A percentile compares a stretch with the other conserved stretches of the same genome.
These are phyloP conservation scores for Naganishia sp. DNA, from an alignment of 1,284 basidiomycete species.

Conservation along the genomic window DNA sequence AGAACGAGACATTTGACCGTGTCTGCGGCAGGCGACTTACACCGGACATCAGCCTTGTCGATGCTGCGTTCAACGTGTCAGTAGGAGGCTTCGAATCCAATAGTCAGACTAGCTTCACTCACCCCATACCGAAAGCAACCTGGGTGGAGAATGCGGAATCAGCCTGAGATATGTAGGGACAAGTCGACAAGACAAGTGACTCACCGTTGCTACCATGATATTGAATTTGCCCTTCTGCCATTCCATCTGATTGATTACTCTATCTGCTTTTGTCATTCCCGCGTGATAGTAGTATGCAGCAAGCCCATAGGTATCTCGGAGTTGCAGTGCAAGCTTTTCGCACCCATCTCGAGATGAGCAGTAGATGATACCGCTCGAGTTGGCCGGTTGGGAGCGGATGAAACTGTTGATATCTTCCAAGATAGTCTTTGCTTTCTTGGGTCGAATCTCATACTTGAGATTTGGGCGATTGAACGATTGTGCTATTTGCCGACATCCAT, in stretches of 20 bases:
- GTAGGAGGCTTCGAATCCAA: slow-evolving; percentile 7
- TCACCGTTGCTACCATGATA: slow-evolving; percentile 84
- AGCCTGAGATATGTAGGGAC: slow-evolving; percentile 6
- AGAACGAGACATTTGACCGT: slow-evolving; percentile 23
- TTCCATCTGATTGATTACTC: slow-evolving; percentile 64
- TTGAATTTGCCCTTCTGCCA: slow-evolving; percentile 76
- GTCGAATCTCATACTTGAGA: slow-evolving; percentile 75
- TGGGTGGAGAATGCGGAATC: slow-evolving; percentile 41
- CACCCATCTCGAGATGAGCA: slow-evolving; percentile 71
- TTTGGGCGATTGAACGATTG: slow-evolving; percentile 94
- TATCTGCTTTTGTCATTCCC: slow-evolving; percentile 67
- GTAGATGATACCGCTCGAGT: slow-evolving; percentile 84
- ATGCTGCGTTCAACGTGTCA: slow-evolving; percentile 55
- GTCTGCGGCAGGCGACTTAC: slow-evolving; percentile 50
- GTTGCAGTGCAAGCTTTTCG: slow-evolving; percentile 71
- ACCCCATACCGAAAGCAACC: slow-evolving; percentile 94
- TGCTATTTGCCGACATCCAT: slow-evolving; percentile 25
- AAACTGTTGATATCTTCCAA: slow-evolving; percentile 70
- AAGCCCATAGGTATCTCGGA: slow-evolving; percentile 63
- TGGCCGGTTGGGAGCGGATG: slow-evolving; percentile 59
- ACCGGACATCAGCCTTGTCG: slow-evolving; percentile 73
- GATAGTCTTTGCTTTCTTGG: slow-evolving; percentile 62
- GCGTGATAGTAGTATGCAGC: slow-evolving; percentile 85
- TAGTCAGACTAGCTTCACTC: slow-evolving; percentile 7
- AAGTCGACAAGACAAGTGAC: slow-evolving; percentile 28